Base-by-base conservation (phyloP, 176 grass and related monocot genomes). In the Carex scoparia region DNA sequence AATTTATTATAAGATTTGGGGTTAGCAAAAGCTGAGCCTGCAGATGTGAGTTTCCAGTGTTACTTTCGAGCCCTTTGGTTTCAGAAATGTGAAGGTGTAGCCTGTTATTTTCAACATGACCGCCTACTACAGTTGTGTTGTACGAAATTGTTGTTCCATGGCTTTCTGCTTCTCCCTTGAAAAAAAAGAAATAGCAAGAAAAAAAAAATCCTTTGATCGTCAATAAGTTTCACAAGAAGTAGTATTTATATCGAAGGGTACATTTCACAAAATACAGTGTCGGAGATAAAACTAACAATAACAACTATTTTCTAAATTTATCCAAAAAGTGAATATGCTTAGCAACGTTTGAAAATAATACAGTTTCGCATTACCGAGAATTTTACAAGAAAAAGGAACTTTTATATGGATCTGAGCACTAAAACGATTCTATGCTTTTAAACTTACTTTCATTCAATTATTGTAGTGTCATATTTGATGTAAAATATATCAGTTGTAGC, bases 121-220 rank as follows among this genome's bases (percentile, higher is more conserved):
- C 96, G 88, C 88, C 76, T 18, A 75, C 78, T 61, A 95, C 93
- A 80, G 87, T 30, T 56, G 90, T 92, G 48, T 95, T 95, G 63
- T 98, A 98, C 49, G 96, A 98, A 84, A 94, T 65, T 11, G 86
- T 91, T 80, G 89, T 60, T 74, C 93, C 87, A 38, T 82, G 69
- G 18, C 89, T 95, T 80, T 98, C 96, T 86, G 93, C 91, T 87
- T 98, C 96, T 85, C 84, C 93, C 93, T 98, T 40, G 88, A 83
- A 86, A 81, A 65, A 10, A 49, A 7, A 69, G 48, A 79, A 79
- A 75, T 85, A 75, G 69, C 10, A 79, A n/a, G 49, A 28, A 6
- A 10, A 9, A 55, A 61, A 0, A 40, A 40, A 40, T 40, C 2
- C n/a, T 23, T 31, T 56, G 19, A 32, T 77, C 73, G 8, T 56